A percentile compares a stretch with the other conserved stretches of the same genome.
Conservation (phyloP, 1,284 basidiomycete species). For the Rhodotorula sp. region DNA sequence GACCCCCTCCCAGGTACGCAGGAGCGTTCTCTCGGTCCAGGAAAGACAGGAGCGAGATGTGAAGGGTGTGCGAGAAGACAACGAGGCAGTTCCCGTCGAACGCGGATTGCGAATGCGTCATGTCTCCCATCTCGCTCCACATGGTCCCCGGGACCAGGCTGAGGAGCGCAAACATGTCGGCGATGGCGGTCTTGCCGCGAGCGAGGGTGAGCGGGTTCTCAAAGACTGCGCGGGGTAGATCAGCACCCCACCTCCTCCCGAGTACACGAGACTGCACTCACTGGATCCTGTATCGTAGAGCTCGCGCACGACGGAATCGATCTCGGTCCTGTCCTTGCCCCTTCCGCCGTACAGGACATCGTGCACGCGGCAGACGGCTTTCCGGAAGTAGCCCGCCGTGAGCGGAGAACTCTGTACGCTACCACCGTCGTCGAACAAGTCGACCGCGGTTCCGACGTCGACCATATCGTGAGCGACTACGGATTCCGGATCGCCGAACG, state of each 20-base stretch:
- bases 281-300: slow-evolving; percentile 25
- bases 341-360: slow-evolving; percentile 30
- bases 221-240: slow-evolving; percentile 15
- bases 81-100: slow-evolving; percentile 31
- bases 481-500: neutral
- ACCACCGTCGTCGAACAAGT: neutral
- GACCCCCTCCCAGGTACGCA: neutral
- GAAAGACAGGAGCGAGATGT: slow-evolving; percentile 31
- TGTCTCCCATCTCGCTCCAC: slow-evolving; percentile 37
- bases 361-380: slow-evolving; percentile 31
- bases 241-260: neutral
- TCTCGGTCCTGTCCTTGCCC: slow-evolving; percentile 22
- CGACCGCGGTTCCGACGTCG: neutral
- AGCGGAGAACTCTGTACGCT: neutral
- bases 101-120: slow-evolving; percentile 8
- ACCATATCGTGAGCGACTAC: neutral
- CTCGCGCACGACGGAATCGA: slow-evolving; percentile 17
- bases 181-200: slow-evolving; percentile 24
- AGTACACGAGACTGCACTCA: too few species aligned
- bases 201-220: slow-evolving; percentile 40
- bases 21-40: slow-evolving; percentile 26
- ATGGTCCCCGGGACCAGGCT: slow-evolving; percentile 34
- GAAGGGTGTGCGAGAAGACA: slow-evolving; percentile 30
- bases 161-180: slow-evolving; percentile 37
- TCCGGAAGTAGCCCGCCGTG: slow-evolving; percentile 15